Evolutionary conservation across 306 rosid species (phyloP), one percentile per base, ranked within the genome.

Genomic region (Fragaria vesca): DNA sequence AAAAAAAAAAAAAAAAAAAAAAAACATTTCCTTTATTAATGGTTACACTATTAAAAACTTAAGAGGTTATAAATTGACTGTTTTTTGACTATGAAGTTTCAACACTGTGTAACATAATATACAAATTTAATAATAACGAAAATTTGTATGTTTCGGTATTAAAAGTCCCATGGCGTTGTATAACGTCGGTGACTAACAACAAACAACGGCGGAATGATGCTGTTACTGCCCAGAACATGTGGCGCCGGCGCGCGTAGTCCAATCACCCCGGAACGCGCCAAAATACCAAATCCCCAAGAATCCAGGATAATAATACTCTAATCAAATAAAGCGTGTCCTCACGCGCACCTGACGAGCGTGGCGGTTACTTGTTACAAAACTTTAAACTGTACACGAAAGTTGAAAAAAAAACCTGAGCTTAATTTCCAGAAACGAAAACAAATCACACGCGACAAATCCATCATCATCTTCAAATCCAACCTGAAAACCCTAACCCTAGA

Each of bases 401-500:
- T 36, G 15, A 54, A 72, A 43, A 72, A 72, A 45, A 13, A 16
- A 21, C 38, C 26, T 1, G 43, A 46, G 73, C 55, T 21, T 40
- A 73, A 21, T 2, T 30, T 21, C 7, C 43, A 40, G 43, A 40
- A 40, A 40, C 43, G 43, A 40, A 26, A 4, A 34, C 42, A 4
- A 61, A 47, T 60, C 26, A 28, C 26, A 28, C 43, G 8, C 43
- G 1, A 40, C 43, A 40, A 40, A 24, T 13, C 20, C 66, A 48
- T 71, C 43, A 32, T 75, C 71, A 32, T 73, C 78, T 45, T 57
- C 86, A 65, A 85, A 83, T 85, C 86, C 38, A 17, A 76, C 78
- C 81, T 80, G 78, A 21, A 72, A 83, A 76, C 88, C 90, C 90
- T 81, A 85, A 58, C 83, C 75, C 85, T n/a, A 55, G 26, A 20